Evolutionary conservation across 2,329 filamentous ascomycete species (phyloP).

Genomic region (Fusarium graminum): DNA sequence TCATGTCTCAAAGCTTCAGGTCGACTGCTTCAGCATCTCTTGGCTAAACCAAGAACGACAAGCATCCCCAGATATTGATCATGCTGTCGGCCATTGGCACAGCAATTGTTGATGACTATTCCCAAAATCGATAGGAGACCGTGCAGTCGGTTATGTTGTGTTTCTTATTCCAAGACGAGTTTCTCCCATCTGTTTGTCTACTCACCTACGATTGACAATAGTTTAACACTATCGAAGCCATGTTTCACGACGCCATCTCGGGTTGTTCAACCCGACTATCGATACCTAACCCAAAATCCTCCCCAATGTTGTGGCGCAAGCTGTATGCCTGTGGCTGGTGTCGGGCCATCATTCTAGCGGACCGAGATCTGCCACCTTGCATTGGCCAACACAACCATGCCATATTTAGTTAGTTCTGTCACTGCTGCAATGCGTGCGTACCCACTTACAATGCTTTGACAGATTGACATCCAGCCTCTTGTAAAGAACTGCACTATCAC

Average conservation of each 20-base stretch:
- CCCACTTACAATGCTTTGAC: slow-evolving; percentile 32
- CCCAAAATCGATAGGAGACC: background rate
- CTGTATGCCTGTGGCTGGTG: slow-evolving; percentile 16
- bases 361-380: slow-evolving; percentile 25
- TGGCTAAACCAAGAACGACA: slow-evolving; percentile 20
- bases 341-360: slow-evolving; percentile 45
- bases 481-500: slow-evolving; percentile 42
- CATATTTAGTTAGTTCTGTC: slow-evolving; percentile 13
- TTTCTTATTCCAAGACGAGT: slow-evolving; percentile 10
- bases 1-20: slow-evolving; percentile 32
- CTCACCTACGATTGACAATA: background rate
- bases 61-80: slow-evolving; percentile 10
- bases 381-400: slow-evolving; percentile 1
- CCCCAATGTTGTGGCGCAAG: slow-evolving; percentile 25
- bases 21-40: slow-evolving; percentile 26
- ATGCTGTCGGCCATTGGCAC: slow-evolving; percentile 2
- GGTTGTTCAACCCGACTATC: background rate
- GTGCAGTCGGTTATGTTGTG: slow-evolving; percentile 1
- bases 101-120: background rate
- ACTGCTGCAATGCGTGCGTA: slow-evolving; percentile 39
- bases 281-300: background rate
- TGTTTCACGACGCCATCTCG: slow-evolving; percentile 33
- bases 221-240: slow-evolving; percentile 12
- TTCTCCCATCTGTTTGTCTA: slow-evolving; percentile 3
- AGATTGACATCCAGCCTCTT: slow-evolving; percentile 41